Evolutionary conservation across 805 yeast genomes (phyloP).

Genomic region (Suhomyces kilbournensis): DNA sequence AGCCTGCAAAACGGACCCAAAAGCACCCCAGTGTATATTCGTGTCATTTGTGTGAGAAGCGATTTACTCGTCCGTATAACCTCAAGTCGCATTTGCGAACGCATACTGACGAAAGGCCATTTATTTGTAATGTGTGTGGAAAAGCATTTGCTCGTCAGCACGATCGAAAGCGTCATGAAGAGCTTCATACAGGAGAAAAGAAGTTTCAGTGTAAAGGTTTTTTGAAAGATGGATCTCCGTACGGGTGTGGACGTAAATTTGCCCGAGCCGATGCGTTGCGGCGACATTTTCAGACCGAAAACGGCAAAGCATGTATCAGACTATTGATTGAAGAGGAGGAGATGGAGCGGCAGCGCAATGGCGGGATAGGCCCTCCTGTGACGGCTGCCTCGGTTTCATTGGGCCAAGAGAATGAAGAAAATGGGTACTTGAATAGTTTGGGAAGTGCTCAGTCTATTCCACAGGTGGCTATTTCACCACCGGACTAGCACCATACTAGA

Average conservation of each 20-base stretch:
- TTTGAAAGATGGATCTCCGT: constrained; percentile 39
- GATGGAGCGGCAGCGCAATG: constrained; percentile 13
- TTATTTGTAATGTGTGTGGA: constrained; percentile 68
- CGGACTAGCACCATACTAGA: too few relatives aligned
- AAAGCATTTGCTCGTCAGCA: constrained; percentile 63
- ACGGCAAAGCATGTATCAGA: constrained; percentile 43
- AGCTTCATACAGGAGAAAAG: constrained; percentile 72
- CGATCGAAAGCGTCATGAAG: constrained; percentile 45
- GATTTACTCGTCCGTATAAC: constrained; percentile 90
- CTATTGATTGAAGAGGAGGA: constrained; percentile 41
- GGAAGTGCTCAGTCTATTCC: constrained; percentile 19
- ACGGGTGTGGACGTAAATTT: constrained; percentile 46
- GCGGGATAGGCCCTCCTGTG: constrained; percentile 6
- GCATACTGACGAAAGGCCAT: constrained; percentile 83
- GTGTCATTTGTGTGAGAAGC: constrained; percentile 80
- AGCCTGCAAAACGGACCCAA: constrained; percentile 54
- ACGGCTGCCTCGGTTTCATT: constrained; percentile 4
- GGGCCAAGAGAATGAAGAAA: not conserved
- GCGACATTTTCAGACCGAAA: constrained; percentile 46
- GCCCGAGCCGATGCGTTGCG: constrained; percentile 47
- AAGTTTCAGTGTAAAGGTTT: constrained; percentile 68
- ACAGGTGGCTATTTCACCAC: constrained; percentile 40
- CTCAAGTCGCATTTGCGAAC: constrained; percentile 88
- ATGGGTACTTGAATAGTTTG: constrained; percentile 10
- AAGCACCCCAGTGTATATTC: constrained; percentile 73